These are phyloP conservation scores for Zalaria obscura DNA, from an alignment of 2,329 filamentous ascomycete genomes.

Conservation along the genomic window DNA sequence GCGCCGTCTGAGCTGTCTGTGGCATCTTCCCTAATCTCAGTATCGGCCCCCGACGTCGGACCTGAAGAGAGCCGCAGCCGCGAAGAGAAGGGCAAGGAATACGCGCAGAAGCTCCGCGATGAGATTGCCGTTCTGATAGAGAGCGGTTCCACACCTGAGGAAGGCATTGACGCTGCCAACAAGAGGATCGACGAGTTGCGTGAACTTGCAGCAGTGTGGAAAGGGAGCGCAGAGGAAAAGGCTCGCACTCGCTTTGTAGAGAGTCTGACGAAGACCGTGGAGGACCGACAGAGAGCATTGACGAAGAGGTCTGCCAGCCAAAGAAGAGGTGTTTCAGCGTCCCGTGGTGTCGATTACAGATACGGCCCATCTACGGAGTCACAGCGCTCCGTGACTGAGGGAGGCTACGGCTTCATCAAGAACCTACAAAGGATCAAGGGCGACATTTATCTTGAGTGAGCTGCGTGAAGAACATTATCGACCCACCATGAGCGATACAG, in stretches of 20 bases:
- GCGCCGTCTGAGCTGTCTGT: slow-evolving; percentile 82
- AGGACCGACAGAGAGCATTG: slow-evolving; percentile 46
- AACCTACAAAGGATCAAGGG: slow-evolving; percentile 39
- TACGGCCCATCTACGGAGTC: slow-evolving; percentile 12
- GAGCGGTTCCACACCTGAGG: slow-evolving; percentile 37
- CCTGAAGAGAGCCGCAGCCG: slow-evolving; percentile 45
- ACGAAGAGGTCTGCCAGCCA: slow-evolving; percentile 16
- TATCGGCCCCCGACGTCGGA: slow-evolving; percentile 63
- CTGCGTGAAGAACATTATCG: too few relatives aligned
- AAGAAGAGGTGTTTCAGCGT: slow-evolving; percentile 8
- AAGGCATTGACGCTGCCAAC: slow-evolving; percentile 61
- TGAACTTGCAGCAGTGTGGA: slow-evolving; percentile 70
- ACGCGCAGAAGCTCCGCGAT: slow-evolving; percentile 53
- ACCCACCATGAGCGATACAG: too few relatives aligned
- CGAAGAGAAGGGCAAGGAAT: slow-evolving; percentile 77
- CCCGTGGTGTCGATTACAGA: slow-evolving; percentile 12
- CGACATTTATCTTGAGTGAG: slow-evolving; percentile 37
- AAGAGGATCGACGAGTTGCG: slow-evolving; percentile 64
- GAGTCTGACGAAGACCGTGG: slow-evolving; percentile 63
- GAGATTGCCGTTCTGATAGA: slow-evolving; percentile 59
- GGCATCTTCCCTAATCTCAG: slow-evolving; percentile 73
- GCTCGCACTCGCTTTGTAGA: slow-evolving; percentile 73
- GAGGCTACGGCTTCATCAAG: slow-evolving; percentile 36
- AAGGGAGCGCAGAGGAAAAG: slow-evolving; percentile 89
- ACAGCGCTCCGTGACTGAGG: slow-evolving; percentile 16